Evolutionary conservation across 257 asterid species (phyloP), one percentile per base, ranked within the genome.

Genomic region (Capsicum baccatum): DNA sequence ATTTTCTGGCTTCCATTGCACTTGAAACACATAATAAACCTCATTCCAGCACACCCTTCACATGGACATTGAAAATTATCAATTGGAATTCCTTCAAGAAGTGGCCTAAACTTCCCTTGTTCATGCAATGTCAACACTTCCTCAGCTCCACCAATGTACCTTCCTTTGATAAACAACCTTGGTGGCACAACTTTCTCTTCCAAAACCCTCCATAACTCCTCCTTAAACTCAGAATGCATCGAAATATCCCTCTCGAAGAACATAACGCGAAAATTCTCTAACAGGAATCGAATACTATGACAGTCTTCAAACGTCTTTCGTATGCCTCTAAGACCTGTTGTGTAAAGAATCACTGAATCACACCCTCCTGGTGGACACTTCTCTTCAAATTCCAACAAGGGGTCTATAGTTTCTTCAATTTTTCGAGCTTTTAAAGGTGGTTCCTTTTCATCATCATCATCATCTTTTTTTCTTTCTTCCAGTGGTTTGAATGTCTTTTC

Each of bases 111-210:
- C 87, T 70, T 91, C 42, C 98, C 99, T 60, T 92, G 94, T 66
- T 97, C 99, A 64, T 95, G 98, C 86, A 97, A 86, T 56, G 88
- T 86, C 88, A 91, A 50, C 6, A 94, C 98, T 87, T 95, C 93
- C 35, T 94, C 99, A 8, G 95, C 97, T 83, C 98, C 99, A 5
- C 99, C 99, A 39, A 97, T 88, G 90, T 94, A 93, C 84, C 99
- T 94, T 39, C 99, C 99, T 87, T 91, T 93, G 1, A 97, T 86
- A 62, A 97, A 97, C 89, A 97, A 70, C 79, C 94, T 91, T 11
- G 99, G 99, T 9, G 98, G 97, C 59, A 90, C 83, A 2, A 86
- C 69, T 89, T 91, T 94, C 16, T 90, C 90, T 0, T 89, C 98
- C 84, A 92, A 84, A 7, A 87, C 68, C 83, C 86, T 89, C 97